A percentile compares a stretch with the other conserved stretches of the same genome.
phyloP scores from a whole-genome alignment of 345 rosid genomes.

The Corchorus olitorius region DNA sequence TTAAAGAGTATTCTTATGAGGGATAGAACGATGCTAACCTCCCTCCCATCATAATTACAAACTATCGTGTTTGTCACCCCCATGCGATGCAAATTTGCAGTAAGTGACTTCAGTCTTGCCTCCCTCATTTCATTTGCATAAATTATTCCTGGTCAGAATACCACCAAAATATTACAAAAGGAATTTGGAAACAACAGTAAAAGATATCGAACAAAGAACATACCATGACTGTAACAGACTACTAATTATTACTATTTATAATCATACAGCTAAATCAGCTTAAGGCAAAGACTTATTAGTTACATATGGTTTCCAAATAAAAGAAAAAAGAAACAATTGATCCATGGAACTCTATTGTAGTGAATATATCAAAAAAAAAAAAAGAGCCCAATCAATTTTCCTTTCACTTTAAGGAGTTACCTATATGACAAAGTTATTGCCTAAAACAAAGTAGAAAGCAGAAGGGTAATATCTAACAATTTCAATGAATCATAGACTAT shows the following conservation, averaged over 20 bases:
- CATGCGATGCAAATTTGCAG: slow-evolving; percentile 93
- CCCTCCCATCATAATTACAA: slow-evolving; percentile 94
- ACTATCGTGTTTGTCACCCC: slow-evolving; percentile 93
- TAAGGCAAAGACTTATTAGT: background rate
- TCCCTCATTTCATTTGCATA: slow-evolving; percentile 93
- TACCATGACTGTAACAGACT: background rate
- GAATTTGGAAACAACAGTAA: background rate
- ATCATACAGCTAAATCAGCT: background rate
- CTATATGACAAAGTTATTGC: background rate
- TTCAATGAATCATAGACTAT: slow-evolving; percentile 15
- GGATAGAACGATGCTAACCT: slow-evolving; percentile 51
- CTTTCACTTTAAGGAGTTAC: background rate
- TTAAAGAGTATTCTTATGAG: background rate
- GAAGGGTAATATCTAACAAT: background rate
- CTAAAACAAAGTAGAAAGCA: background rate
- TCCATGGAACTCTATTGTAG: background rate
- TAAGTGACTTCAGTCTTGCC: slow-evolving; percentile 79
- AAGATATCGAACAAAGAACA: background rate
- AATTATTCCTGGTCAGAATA: slow-evolving; percentile 61
- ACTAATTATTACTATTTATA: background rate
- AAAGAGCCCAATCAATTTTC: slow-evolving; percentile 9
- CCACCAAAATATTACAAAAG: slow-evolving; percentile 14
- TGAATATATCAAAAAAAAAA: background rate
- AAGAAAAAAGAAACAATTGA: background rate
- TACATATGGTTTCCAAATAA: background rate